These are phyloP conservation scores for Diutina sp. DNA, from an alignment of 1,139 yeast species.

Conservation along the genomic window DNA sequence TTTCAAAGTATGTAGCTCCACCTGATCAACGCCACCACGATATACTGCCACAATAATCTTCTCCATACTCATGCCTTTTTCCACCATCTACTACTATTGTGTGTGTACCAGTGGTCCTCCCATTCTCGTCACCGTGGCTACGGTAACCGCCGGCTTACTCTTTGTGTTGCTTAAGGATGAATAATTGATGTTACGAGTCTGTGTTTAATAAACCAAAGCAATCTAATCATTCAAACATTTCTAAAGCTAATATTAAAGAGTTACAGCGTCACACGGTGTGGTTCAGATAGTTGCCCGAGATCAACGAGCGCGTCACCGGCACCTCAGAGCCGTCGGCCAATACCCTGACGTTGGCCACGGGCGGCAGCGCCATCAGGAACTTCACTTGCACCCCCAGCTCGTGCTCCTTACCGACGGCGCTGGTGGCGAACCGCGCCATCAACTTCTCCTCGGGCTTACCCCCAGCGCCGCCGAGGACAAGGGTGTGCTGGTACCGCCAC, in stretches of 20 bases:
- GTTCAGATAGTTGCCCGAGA: not conserved
- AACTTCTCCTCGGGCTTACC: slow-evolving; percentile 40
- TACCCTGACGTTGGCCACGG: not conserved
- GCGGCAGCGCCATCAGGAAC: slow-evolving; percentile 25
- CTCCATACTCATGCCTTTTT: not conserved
- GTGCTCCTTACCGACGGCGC: slow-evolving; percentile 48
- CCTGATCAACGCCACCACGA: too few species aligned
- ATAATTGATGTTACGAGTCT: too few species aligned
- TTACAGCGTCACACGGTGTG: not conserved
- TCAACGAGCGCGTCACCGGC: not conserved
- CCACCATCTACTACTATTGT: not conserved
- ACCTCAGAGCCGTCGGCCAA: not conserved
- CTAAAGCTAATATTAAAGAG: not conserved
- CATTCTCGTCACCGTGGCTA: not conserved
- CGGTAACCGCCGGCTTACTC: not conserved
- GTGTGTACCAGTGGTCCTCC: not conserved
- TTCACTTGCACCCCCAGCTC: slow-evolving; percentile 61
- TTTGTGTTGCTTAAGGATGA: not conserved
- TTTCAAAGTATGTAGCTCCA: too few species aligned
- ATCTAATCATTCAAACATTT: not conserved
- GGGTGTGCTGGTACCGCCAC: slow-evolving; percentile 55
- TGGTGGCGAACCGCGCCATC: slow-evolving; percentile 61
- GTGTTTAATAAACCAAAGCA: not conserved
- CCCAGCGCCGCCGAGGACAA: slow-evolving; percentile 18
- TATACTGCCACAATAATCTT: too few species aligned